phyloP scores from a whole-genome alignment of 768 basidiomycete genomes.

The Lactarius quietus region DNA sequence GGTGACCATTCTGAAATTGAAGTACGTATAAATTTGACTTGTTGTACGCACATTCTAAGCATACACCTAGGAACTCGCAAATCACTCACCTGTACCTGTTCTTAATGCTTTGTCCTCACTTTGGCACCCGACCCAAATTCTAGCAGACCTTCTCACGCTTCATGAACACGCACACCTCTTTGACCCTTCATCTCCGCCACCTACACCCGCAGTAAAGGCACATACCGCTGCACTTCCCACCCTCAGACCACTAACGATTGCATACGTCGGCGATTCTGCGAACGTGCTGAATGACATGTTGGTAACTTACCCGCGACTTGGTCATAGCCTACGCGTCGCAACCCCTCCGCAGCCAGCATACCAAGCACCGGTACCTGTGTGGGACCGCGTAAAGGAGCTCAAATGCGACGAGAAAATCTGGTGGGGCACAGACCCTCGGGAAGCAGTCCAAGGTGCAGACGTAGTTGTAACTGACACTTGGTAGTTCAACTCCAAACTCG shows the following conservation, averaged over 20 bases:
- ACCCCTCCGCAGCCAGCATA: constrained; percentile 62
- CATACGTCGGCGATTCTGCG: constrained; percentile 91
- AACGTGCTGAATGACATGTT: constrained; percentile 98
- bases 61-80: constrained; percentile 70
- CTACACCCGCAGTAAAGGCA: constrained; percentile 5
- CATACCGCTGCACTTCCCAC: constrained; percentile 39
- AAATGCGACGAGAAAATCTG: constrained; percentile 67
- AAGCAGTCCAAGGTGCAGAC: constrained; percentile 87
- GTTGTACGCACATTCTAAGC: constrained; percentile 4
- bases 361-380: constrained; percentile 67
- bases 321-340: constrained; percentile 82
- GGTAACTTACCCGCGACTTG: constrained; percentile 88
- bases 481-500: constrained; percentile 42
- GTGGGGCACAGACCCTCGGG: constrained; percentile 76
- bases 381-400: constrained; percentile 75
- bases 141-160: constrained; percentile 90
- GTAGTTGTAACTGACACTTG: constrained; percentile 98
- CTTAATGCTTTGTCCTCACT: constrained; percentile 93
- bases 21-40: constrained; percentile 44
- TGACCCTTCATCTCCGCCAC: constrained; percentile 28
- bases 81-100: constrained; percentile 89
- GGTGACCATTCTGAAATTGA: constrained; percentile 91
- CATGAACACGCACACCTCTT: constrained; percentile 70
- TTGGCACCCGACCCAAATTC: constrained; percentile 95
- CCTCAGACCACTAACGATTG: constrained; percentile 79